Base-by-base conservation (phyloP, 768 basidiomycete genomes). In the Leucocoprinus sp. region DNA sequence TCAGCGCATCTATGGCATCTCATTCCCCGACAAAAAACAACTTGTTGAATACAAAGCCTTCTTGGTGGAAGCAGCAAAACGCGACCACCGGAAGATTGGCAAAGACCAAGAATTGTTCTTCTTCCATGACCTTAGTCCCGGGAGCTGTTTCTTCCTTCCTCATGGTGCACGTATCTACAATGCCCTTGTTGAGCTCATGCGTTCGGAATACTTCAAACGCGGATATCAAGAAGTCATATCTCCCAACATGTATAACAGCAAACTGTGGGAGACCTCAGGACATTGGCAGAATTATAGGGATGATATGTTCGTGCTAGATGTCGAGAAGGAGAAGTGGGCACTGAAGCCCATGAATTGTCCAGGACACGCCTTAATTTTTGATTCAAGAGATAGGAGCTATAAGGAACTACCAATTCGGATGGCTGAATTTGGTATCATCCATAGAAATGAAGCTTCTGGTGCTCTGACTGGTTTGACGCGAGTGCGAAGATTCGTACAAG, bases 271-370 rank as follows among this genome's bases (percentile, higher is more conserved):
- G 67, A 92, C 88, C 1, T 97, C 95, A 0, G 96, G 96, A 2
- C 96, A 97, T 61, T 96, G 88, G 95, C 79, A 90, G 57, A 95
- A 98, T 62, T 99, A 97, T 71, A 82, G 86, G 61, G 93, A 98
- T 43, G 93, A 91, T 66, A 99, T 99, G 96, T 99, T 98, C 69
- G 63, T 73, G 36, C 80, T 98, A 48, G 87, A 93, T 47, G 67
- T 97, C 46, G 96, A 99, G 66, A 97, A 98, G 68, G 93, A 97
- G 67, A 78, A 78, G 58, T 99, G 91, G 80, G 95, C 76, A 0
- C 73, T 98, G 49, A 96, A 98, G 67, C 96, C 96, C 15, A 99
- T 99, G 96, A 99, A 99, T 65, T 98, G 96, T 69, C 96, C 89
- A 0, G 93, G 93, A 4, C 96, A 98, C 62, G 93, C 89, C 63